Evolutionary conservation across 768 basidiomycete genomes (phyloP).

Genomic region (Phaffia australis): DNA sequence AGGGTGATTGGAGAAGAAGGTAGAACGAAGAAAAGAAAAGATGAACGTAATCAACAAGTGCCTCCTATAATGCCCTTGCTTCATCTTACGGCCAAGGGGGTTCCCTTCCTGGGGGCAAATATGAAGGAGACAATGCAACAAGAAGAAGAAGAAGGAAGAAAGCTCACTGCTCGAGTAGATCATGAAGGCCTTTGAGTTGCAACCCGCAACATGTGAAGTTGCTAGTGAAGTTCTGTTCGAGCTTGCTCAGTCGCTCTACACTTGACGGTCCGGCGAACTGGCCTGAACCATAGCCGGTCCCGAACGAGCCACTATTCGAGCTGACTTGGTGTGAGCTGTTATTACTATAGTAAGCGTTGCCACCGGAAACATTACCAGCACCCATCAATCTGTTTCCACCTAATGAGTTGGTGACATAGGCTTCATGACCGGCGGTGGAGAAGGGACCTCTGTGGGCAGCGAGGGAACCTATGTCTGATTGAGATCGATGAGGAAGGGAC

Average conservation of each 20-base stretch:
- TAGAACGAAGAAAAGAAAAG: not conserved
- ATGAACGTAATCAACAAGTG: not conserved
- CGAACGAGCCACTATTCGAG: constrained; percentile 6
- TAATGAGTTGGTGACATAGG: too few species aligned
- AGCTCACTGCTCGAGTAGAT: constrained; percentile 62
- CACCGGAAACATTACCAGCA: too few species aligned
- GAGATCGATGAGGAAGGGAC: constrained; percentile 20
- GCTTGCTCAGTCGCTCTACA: constrained; percentile 21
- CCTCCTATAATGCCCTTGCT: not conserved
- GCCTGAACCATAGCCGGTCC: not conserved
- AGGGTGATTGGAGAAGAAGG: not conserved
- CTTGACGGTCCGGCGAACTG: constrained; percentile 18
- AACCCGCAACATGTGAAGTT: constrained; percentile 86
- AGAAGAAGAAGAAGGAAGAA: not conserved
- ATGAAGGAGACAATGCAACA: not conserved
- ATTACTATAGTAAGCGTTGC: too few species aligned
- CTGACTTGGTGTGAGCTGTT: not conserved
- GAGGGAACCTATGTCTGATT: constrained; percentile 16
- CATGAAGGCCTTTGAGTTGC: constrained; percentile 62
- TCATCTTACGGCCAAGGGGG: too few species aligned
- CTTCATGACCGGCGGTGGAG: not conserved
- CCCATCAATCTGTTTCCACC: too few species aligned
- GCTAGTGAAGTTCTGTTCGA: constrained; percentile 34
- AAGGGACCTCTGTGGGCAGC: constrained; percentile 15
- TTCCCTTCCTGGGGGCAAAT: not conserved